phyloP scores from a whole-genome alignment of 140 eudicot genomes.

The Ambrosia hybrid region DNA sequence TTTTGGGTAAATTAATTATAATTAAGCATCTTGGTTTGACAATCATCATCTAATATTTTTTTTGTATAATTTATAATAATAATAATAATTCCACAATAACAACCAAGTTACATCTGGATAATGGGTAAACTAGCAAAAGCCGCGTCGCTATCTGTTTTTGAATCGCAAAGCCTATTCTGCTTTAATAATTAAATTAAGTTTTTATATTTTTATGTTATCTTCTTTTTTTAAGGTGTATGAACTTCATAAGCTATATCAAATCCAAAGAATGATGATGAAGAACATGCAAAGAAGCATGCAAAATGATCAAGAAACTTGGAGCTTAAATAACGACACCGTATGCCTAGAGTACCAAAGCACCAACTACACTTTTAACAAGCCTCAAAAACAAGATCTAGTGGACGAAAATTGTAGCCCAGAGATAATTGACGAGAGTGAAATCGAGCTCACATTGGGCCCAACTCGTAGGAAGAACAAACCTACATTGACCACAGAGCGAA shows the following conservation, averaged over 20 bases:
- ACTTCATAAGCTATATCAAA: constrained; percentile 79
- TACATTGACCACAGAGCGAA: neutral
- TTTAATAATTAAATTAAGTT: too few species aligned
- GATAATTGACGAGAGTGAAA: constrained; percentile 48
- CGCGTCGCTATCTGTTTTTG: too few species aligned
- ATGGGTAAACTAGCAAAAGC: too few species aligned
- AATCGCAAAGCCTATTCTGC: too few species aligned
- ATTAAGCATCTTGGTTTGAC: neutral
- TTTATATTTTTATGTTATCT: too few species aligned
- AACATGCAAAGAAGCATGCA: constrained; percentile 36
- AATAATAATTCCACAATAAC: too few species aligned
- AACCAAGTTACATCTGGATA: too few species aligned
- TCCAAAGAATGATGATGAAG: constrained; percentile 72
- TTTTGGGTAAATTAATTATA: neutral
- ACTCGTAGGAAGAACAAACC: constrained; percentile 21
- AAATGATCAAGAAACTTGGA: constrained; percentile 26
- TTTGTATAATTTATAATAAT: too few species aligned
- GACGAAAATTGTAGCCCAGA: constrained; percentile 20
- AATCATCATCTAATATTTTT: too few species aligned
- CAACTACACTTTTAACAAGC: constrained; percentile 16
- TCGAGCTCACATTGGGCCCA: constrained; percentile 80
- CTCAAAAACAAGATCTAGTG: constrained; percentile 8
- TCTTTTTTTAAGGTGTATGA: constrained; percentile 56
- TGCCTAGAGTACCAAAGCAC: neutral
- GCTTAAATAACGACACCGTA: constrained; percentile 7